A percentile compares a stretch with the other conserved stretches of the same genome.
Conservation (phyloP, 163 green algal genomes). For the Chloromonas sp. region DNA sequence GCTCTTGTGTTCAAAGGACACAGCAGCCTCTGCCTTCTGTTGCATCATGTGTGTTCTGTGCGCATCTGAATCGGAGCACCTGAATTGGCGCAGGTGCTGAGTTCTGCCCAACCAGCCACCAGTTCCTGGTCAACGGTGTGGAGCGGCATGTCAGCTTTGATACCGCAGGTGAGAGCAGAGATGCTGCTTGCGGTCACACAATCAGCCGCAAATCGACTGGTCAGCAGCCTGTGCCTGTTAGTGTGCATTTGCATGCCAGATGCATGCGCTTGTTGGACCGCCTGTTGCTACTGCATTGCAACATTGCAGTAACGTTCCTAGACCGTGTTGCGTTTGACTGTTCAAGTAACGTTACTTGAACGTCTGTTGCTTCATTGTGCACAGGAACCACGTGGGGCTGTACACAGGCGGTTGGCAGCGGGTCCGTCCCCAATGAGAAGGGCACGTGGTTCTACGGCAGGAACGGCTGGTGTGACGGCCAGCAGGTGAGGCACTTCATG, state of each 20-base stretch:
- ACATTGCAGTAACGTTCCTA: no score
- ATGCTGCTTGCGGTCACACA: no score
- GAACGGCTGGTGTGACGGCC: slow-evolving; percentile 47
- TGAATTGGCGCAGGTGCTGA: slow-evolving; percentile 26
- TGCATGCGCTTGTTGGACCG: no score
- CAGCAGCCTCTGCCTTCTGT: neutral
- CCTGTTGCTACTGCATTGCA: no score
- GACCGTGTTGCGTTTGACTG: no score
- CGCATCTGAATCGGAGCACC: neutral
- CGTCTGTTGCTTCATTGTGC: no score
- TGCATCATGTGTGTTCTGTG: neutral
- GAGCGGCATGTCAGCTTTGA: slow-evolving; percentile 30
- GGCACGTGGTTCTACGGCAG: slow-evolving; percentile 56
- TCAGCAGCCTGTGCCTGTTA: no score
- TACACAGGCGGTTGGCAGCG: slow-evolving; percentile 36
- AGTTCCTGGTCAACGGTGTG: slow-evolving; percentile 38
- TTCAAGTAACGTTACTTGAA: no score
- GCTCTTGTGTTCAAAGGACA: neutral
- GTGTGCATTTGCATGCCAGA: no score
- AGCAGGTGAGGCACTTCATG: slow-evolving; percentile 28
- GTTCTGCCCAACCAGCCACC: slow-evolving; percentile 47
- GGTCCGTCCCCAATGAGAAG: slow-evolving; percentile 49
- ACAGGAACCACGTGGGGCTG: slow-evolving; percentile 37
- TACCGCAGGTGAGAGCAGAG: slow-evolving; percentile 17
- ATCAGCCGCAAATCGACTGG: no score